Evolutionary conservation across 208 protist genomes (phyloP).

Genomic region (Endotrypanum monterogeii): DNA sequence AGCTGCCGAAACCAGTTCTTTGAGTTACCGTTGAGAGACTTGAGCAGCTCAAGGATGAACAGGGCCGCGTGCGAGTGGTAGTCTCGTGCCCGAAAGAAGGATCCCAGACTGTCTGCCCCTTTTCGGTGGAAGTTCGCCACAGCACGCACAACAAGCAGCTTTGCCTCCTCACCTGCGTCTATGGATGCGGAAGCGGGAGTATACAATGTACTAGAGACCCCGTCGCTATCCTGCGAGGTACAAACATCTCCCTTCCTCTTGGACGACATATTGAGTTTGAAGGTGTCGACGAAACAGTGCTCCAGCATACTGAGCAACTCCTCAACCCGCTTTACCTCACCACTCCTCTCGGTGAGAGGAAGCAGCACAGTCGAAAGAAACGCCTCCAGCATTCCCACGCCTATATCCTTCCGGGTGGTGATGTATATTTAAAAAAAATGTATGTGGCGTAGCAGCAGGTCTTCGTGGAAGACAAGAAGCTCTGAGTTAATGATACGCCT

Average conservation of each 20-base stretch:
- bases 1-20: constrained; percentile 77
- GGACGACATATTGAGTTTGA: constrained; percentile 27
- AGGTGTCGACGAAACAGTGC: constrained; percentile 66
- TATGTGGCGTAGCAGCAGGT: neutral
- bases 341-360: constrained; percentile 37
- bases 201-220: neutral
- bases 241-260: constrained; percentile 7
- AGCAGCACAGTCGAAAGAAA: constrained; percentile 22
- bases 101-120: constrained; percentile 26
- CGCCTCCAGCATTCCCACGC: constrained; percentile 5
- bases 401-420: neutral
- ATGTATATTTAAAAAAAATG: neutral
- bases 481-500: neutral
- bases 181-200: constrained; percentile 20
- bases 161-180: constrained; percentile 72
- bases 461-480: neutral
- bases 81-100: constrained; percentile 43
- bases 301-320: constrained; percentile 65
- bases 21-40: constrained; percentile 70
- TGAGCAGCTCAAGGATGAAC: constrained; percentile 84
- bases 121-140: constrained; percentile 62
- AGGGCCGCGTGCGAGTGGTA: constrained; percentile 80
- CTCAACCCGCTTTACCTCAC: constrained; percentile 41
- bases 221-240: too few species aligned
- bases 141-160: constrained; percentile 53